Conservation (phyloP, 1,284 basidiomycete species). For the Ustilago curta region DNA sequence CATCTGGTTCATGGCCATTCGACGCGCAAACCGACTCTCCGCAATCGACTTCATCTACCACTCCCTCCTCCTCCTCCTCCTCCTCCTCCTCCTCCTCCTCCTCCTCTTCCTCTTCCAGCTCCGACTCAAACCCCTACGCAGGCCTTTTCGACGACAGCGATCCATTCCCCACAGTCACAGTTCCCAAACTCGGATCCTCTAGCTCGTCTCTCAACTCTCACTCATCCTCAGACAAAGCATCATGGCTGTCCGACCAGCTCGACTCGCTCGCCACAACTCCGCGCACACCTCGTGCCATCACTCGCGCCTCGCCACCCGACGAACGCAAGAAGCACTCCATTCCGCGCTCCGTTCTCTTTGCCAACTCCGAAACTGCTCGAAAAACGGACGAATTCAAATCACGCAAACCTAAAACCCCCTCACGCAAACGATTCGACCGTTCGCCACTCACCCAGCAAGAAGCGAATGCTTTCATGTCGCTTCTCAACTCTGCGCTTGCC, state of each 20-base stretch:
- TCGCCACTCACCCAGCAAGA: slow-evolving; percentile 42
- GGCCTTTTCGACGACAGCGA: slow-evolving; percentile 38
- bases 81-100: no score
- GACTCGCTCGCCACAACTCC: slow-evolving; percentile 29
- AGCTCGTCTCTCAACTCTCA: neutral
- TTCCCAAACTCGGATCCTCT: slow-evolving; percentile 7
- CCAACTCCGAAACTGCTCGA: slow-evolving; percentile 26
- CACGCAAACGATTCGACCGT: slow-evolving; percentile 30
- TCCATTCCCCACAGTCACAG: slow-evolving; percentile 29
- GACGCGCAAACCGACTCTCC: slow-evolving; percentile 1
- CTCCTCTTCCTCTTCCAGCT: neutral
- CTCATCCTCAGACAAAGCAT: neutral
- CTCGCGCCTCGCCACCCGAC: neutral
- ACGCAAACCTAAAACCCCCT: neutral
- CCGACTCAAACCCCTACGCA: slow-evolving; percentile 26
- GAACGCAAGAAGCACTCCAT: slow-evolving; percentile 19
- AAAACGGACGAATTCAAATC: slow-evolving; percentile 23
- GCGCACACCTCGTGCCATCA: slow-evolving; percentile 5
- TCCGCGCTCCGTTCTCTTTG: slow-evolving; percentile 46
- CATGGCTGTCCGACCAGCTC: slow-evolving; percentile 41
- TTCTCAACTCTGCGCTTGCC: slow-evolving; percentile 38
- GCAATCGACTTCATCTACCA: neutral
- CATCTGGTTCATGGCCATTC: slow-evolving; percentile 26
- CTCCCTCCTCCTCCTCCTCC: slow-evolving; percentile 1
- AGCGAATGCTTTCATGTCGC: slow-evolving; percentile 41